Conservation (phyloP, 768 basidiomycete genomes). For the Macrolepiota dolichaula region DNA sequence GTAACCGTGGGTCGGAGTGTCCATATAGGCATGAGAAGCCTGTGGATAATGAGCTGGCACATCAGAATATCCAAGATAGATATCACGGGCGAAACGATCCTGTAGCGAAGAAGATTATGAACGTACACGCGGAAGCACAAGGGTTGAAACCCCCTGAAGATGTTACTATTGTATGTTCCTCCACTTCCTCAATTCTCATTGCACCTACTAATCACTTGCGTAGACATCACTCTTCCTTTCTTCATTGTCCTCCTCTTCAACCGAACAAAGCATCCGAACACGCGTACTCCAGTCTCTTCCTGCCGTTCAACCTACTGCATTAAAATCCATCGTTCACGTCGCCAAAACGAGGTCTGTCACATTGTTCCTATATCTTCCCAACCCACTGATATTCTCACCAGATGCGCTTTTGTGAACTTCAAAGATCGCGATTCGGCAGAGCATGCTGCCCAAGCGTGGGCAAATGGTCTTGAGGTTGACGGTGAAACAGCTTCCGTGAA, state of each 20-base stretch:
- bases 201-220: not conserved
- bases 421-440: conserved; percentile 81
- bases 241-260: conserved; percentile 64
- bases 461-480: conserved; percentile 87
- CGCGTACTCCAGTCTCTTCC: conserved; percentile 68
- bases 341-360: conserved; percentile 66
- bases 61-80: conserved; percentile 93
- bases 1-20: conserved; percentile 87
- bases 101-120: conserved; percentile 88
- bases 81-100: conserved; percentile 93
- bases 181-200: not conserved
- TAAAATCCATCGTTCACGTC: conserved; percentile 86
- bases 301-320: conserved; percentile 53
- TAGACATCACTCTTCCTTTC: conserved; percentile 88
- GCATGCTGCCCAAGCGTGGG: conserved; percentile 82
- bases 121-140: conserved; percentile 71
- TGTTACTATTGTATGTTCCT: conserved; percentile 64
- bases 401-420: conserved; percentile 97
- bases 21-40: conserved; percentile 96
- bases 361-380: not conserved
- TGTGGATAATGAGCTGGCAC: conserved; percentile 73
- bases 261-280: conserved; percentile 73
- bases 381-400: conserved; percentile 20
- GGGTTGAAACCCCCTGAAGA: conserved; percentile 93
- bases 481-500: conserved; percentile 70